A percentile compares a stretch with the other conserved stretches of the same genome.
Evolutionary conservation across 2,329 filamentous ascomycete genomes (phyloP).

Genomic region (Cryphonectria nitschkei): DNA sequence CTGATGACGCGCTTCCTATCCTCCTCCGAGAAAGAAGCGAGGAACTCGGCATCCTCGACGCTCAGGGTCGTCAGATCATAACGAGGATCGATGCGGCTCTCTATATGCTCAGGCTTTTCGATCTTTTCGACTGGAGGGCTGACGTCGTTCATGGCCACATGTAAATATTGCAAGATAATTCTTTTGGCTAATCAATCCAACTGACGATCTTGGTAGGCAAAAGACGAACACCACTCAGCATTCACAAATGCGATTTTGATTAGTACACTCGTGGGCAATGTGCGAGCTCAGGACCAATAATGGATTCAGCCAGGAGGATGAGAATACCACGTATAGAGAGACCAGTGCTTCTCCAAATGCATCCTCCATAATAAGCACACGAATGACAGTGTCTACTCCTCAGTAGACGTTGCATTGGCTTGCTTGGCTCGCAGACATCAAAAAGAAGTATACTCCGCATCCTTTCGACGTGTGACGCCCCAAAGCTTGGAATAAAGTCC

Average conservation of each 20-base stretch:
- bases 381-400: neutral
- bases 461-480: neutral
- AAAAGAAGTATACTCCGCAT: neutral
- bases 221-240: neutral
- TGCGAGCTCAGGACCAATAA: neutral
- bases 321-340: neutral
- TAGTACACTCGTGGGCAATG: neutral
- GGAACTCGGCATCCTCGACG: conserved; percentile 7
- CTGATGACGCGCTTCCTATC: conserved; percentile 4
- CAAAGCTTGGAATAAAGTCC: neutral
- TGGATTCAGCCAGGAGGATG: neutral
- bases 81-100: conserved; percentile 8
- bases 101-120: neutral
- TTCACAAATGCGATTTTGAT: neutral
- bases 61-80: conserved; percentile 1
- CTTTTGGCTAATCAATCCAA: neutral
- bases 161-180: neutral
- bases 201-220: neutral
- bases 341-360: neutral
- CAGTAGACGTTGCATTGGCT: neutral
- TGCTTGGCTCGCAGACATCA: neutral
- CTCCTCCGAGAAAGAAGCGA: neutral
- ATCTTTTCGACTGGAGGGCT: neutral
- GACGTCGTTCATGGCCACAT: neutral
- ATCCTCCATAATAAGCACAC: neutral